phyloP scores from a whole-genome alignment of 495 filamentous ascomycete species.

The Cairneyella variabilis region DNA sequence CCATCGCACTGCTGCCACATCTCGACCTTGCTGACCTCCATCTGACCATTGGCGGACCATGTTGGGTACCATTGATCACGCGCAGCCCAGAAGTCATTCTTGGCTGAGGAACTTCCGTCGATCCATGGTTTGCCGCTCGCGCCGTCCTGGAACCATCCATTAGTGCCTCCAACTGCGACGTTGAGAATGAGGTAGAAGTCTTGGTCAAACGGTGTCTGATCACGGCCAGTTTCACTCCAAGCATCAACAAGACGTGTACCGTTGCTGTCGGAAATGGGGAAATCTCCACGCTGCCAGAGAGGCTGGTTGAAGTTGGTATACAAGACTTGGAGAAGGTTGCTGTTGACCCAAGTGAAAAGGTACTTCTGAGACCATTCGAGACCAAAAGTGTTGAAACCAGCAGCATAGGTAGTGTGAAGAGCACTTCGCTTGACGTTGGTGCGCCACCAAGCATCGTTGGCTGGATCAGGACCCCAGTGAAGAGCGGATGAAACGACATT shows the following conservation, averaged over 20 bases:
- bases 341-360: conserved; percentile 82
- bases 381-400: conserved; percentile 67
- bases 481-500: conserved; percentile 77
- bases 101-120: conserved; percentile 58
- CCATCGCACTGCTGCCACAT: conserved; percentile 77
- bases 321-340: conserved; percentile 70
- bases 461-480: conserved; percentile 69
- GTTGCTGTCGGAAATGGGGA: conserved; percentile 63
- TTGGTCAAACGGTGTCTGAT: conserved; percentile 75
- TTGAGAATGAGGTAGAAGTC: conserved; percentile 80
- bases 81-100: conserved; percentile 70
- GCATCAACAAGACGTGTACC: conserved; percentile 63
- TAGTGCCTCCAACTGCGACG: conserved; percentile 76
- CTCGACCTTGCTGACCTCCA: conserved; percentile 69
- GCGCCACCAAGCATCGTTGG: conserved; percentile 67
- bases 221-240: conserved; percentile 61
- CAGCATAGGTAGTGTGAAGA: conserved; percentile 72
- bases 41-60: conserved; percentile 55
- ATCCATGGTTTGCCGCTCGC: conserved; percentile 74
- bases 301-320: conserved; percentile 71
- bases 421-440: conserved; percentile 72
- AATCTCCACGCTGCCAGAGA: conserved; percentile 71
- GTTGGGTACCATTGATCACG: conserved; percentile 67
- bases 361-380: conserved; percentile 87
- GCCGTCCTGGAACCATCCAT: conserved; percentile 79